Percentiles rank a stretch among this genome's conserved stretches.
These are phyloP conservation scores for Sugiyamaella americana DNA, from an alignment of 805 yeast species.

Conservation along the genomic window DNA sequence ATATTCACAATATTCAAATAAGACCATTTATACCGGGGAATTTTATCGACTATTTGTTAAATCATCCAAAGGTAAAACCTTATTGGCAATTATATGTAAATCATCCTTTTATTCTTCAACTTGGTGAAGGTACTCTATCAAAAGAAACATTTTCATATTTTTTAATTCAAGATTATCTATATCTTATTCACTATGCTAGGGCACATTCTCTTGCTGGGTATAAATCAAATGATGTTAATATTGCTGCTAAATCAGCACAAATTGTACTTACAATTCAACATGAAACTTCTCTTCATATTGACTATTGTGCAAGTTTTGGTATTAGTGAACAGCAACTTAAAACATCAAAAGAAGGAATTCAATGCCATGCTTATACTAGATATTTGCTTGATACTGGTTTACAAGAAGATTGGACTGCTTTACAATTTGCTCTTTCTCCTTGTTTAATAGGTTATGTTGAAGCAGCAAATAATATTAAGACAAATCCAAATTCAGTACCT, in stretches of 20 bases:
- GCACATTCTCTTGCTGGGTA: constrained; percentile 60
- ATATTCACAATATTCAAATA: constrained; percentile 38
- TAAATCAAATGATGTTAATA: constrained; percentile 42
- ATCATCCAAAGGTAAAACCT: constrained; percentile 49
- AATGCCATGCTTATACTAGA: constrained; percentile 55
- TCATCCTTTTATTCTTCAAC: constrained; percentile 54
- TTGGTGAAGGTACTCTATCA: constrained; percentile 49
- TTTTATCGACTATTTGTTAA: constrained; percentile 45
- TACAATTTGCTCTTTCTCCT: constrained; percentile 65
- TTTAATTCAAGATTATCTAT: constrained; percentile 61
- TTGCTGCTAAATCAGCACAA: constrained; percentile 38
- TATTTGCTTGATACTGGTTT: constrained; percentile 51
- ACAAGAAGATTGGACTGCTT: constrained; percentile 54
- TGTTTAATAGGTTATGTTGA: constrained; percentile 72
- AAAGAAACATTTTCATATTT: constrained; percentile 47
- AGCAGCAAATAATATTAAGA: constrained; percentile 36
- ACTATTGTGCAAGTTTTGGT: constrained; percentile 42
- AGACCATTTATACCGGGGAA: constrained; percentile 33
- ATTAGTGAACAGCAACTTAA: constrained; percentile 38
- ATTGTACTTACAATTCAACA: constrained; percentile 46
- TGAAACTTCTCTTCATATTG: constrained; percentile 54
- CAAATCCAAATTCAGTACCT: constrained; percentile 22
- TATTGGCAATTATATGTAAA: constrained; percentile 54
- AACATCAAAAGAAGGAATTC: constrained; percentile 45
- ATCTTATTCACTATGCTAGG: constrained; percentile 60